These are phyloP conservation scores for Pulicaria dysenterica DNA, from an alignment of 129 eudicot species.

Conservation along the genomic window DNA sequence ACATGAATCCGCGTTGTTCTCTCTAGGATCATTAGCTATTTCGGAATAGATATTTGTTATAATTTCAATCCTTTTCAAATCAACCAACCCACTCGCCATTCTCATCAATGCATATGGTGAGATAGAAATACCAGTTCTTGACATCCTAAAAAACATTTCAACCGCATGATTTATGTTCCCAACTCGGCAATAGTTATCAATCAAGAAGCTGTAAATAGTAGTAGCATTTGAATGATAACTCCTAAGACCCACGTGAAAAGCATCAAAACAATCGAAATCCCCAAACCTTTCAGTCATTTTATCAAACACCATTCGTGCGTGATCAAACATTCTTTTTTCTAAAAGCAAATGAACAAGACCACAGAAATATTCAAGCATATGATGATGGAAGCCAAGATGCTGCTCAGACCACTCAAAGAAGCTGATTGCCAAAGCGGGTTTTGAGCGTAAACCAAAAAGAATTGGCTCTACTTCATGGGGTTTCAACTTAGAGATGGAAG, in stretches of 20 bases:
- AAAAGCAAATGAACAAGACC: conserved; percentile 51
- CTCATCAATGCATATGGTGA: conserved; percentile 52
- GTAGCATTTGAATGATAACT: conserved; percentile 47
- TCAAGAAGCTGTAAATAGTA: conserved; percentile 58
- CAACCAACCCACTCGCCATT: conserved; percentile 54
- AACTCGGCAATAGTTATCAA: conserved; percentile 56
- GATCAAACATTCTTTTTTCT: conserved; percentile 53
- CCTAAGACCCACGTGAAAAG: conserved; percentile 37
- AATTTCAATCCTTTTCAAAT: conserved; percentile 30
- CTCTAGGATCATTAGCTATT: conserved; percentile 19
- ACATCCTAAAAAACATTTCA: conserved; percentile 44
- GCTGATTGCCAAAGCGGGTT: conserved; percentile 58
- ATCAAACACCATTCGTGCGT: conserved; percentile 60
- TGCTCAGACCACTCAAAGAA: conserved; percentile 64
- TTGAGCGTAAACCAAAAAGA: conserved; percentile 51
- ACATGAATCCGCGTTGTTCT: conserved; percentile 27
- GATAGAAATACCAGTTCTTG: conserved; percentile 32
- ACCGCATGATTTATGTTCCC: conserved; percentile 52
- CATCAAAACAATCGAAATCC: conserved; percentile 53
- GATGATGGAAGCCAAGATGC: conserved; percentile 47
- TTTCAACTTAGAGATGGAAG: conserved; percentile 30
- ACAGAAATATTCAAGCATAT: conserved; percentile 46
- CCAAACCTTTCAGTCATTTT: conserved; percentile 49
- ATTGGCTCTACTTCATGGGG: conserved; percentile 42
- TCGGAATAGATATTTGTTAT: conserved; percentile 35